Base-by-base conservation (phyloP, 176 grass and related monocot species). In the Carex pumila region DNA sequence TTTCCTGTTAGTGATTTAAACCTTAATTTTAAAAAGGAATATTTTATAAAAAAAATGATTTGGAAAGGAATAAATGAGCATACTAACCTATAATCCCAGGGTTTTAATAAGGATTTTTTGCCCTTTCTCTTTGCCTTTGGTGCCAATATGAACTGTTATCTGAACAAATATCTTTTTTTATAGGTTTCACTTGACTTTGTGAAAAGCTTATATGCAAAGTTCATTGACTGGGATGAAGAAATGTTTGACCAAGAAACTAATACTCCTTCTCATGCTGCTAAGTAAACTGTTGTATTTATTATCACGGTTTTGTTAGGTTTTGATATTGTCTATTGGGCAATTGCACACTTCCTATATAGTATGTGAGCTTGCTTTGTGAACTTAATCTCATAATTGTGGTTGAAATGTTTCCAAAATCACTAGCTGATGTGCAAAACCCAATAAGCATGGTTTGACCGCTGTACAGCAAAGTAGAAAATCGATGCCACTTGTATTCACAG, bases 211-310 rank as follows among this genome's bases (percentile, higher is more conserved):
- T 98, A 98, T 79, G 95, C 95, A 8, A 98, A 98, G 89, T 98
- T 98, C 78, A 98, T 98, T 90, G 95, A 98, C 79, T 98, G 95
- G 95, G 95, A 98, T 55, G 95, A 92, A 85, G 92, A 98, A 85
- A 98, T 98, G 87, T 98, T 90, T 86, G 95, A 98, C 86, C 73
- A 84, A 53, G 92, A 98, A 87, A 94, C 93, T 54, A 85, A 91
- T 84, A 98, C 82, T 72, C 87, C 95, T 91, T 87, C 95, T 71
- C 95, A 94, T 80, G 95, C 95, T 70, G 95, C 95, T 65, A 98
- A 98, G 95, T 98, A 93, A 85, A 77, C 6, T 21, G 10, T 7
- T 57, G 60, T 81, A 9, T 53, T 75, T 37, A 70, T 9, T 22
- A 61, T 71, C 60, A 58, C 30, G 1, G 12, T 45, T 81, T 61